Conservation (phyloP, 1,284 basidiomycete species). For the Lentinula novae-zelandiae region DNA sequence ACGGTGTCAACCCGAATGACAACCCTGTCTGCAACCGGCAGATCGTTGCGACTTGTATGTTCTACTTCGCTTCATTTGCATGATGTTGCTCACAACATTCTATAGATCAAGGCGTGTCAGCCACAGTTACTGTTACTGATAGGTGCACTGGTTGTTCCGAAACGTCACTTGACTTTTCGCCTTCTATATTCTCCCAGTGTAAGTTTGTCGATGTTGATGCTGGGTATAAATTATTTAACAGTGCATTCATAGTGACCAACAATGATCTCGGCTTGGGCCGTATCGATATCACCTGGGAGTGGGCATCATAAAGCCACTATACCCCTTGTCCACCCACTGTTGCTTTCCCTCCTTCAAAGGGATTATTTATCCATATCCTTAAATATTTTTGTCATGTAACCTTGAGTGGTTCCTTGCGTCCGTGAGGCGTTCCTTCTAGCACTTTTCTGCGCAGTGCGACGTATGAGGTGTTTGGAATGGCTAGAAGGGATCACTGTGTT, state of each 20-base stretch:
- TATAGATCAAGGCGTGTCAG: conserved; percentile 47
- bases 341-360: conserved; percentile 7
- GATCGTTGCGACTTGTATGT: conserved; percentile 45
- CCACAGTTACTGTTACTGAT: conserved; percentile 53
- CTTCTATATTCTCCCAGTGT: background rate
- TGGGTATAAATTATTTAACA: background rate
- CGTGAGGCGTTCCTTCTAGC: conserved; percentile 7
- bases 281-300: conserved; percentile 49
- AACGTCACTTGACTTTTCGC: conserved; percentile 43
- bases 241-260: conserved; percentile 22
- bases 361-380: conserved; percentile 20
- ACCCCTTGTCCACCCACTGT: conserved; percentile 7
- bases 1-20: conserved; percentile 51
- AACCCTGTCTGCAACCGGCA: conserved; percentile 59
- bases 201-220: background rate
- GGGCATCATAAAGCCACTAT: conserved; percentile 26
- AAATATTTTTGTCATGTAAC: conserved; percentile 13
- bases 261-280: conserved; percentile 40
- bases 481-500: conserved; percentile 1
- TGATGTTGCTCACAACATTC: background rate
- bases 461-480: background rate
- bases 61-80: conserved; percentile 1
- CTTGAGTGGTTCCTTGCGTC: conserved; percentile 1
- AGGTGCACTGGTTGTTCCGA: conserved; percentile 53
- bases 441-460: background rate